Evolutionary conservation across 2,329 filamentous ascomycete genomes (phyloP).

Genomic region (Penicillium sp.): DNA sequence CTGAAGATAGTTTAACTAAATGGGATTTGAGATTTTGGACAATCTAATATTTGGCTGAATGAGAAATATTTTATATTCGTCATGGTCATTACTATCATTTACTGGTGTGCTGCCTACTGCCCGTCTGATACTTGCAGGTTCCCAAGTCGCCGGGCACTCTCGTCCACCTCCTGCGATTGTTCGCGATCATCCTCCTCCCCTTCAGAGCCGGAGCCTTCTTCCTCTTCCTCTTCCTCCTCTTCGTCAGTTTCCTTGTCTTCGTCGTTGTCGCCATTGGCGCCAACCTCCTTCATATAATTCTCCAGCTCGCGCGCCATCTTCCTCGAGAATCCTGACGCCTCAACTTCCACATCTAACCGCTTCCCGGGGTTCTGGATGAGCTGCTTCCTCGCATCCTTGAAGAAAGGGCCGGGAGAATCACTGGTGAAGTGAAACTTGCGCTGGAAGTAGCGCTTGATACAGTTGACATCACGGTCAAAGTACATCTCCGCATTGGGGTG

Average conservation of each 20-base stretch:
- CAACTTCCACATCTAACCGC: conserved; percentile 75
- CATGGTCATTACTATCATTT: no score
- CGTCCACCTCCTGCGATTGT: no score
- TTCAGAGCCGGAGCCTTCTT: conserved; percentile 25
- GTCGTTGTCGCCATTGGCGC: conserved; percentile 46
- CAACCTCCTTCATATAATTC: conserved; percentile 69
- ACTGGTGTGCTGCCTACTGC: no score
- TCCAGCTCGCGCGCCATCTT: conserved; percentile 96
- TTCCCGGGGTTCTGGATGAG: conserved; percentile 53
- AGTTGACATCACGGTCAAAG: conserved; percentile 90
- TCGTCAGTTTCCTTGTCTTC: conserved; percentile 32
- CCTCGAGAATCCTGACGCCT: conserved; percentile 89
- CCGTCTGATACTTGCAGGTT: no score
- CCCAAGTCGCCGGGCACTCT: no score
- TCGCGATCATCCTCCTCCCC: conserved; percentile 32
- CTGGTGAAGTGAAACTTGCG: conserved; percentile 79
- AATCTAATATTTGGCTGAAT: no score
- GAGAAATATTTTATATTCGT: no score
- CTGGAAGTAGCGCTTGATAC: conserved; percentile 89
- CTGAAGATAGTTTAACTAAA: no score
- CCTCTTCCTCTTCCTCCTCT: conserved; percentile 28
- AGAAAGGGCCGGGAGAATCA: conserved; percentile 74
- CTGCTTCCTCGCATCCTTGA: conserved; percentile 69
- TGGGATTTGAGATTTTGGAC: no score
- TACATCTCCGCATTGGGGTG: conserved; percentile 93